A percentile compares a stretch with the other conserved stretches of the same genome.
These are phyloP conservation scores for Corrigiola litoralis DNA, from an alignment of 179 eudicot species.

Conservation along the genomic window DNA sequence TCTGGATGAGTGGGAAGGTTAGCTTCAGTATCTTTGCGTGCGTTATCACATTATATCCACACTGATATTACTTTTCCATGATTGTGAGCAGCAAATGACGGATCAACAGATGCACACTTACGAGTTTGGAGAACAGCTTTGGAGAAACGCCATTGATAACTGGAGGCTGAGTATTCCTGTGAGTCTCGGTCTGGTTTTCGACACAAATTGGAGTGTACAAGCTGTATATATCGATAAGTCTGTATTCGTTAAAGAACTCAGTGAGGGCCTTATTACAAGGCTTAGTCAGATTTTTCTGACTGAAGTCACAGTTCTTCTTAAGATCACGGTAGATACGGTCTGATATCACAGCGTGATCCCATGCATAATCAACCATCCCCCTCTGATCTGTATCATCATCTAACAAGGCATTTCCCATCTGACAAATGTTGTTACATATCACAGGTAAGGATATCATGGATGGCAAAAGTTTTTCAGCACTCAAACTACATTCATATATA, in stretches of 20 bases:
- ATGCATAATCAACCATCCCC: conserved; percentile 84
- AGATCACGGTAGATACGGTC: conserved; percentile 43
- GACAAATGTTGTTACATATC: background rate
- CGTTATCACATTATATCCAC: no score
- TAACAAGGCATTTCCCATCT: conserved; percentile 80
- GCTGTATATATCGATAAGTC: conserved; percentile 82
- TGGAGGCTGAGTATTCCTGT: conserved; percentile 27
- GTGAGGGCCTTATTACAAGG: conserved; percentile 38
- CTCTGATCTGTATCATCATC: conserved; percentile 81
- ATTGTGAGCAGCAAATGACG: background rate
- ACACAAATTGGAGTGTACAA: conserved; percentile 59
- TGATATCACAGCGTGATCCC: conserved; percentile 83
- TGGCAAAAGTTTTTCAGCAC: background rate
- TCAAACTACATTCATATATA: no score
- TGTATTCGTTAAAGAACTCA: conserved; percentile 55
- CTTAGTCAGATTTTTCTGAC: conserved; percentile 15
- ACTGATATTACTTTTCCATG: background rate
- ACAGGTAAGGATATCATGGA: background rate
- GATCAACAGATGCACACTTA: conserved; percentile 10
- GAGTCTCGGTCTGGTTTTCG: conserved; percentile 21
- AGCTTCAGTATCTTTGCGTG: no score
- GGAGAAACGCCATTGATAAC: conserved; percentile 15
- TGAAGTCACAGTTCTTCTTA: conserved; percentile 55
- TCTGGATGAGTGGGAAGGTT: no score
- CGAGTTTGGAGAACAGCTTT: conserved; percentile 21